Conservation (phyloP, 768 basidiomycete species). For the Coprinopsis cinerea region DNA sequence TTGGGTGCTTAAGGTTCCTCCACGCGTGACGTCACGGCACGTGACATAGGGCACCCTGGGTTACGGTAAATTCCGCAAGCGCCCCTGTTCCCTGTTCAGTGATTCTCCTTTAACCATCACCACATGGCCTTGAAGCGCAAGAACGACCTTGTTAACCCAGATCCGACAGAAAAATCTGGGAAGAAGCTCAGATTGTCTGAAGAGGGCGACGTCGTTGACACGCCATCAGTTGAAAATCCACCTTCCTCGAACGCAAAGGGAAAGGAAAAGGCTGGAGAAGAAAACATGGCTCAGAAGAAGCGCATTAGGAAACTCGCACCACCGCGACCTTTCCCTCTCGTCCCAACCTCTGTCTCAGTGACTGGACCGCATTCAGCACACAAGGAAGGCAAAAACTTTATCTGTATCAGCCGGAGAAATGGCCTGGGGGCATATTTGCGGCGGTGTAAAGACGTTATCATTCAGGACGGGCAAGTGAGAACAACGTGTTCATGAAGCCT, state of each 20-base stretch:
- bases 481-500: neutral
- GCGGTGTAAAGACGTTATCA: conserved; percentile 65
- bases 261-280: neutral
- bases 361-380: conserved; percentile 78
- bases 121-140: conserved; percentile 10
- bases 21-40: conserved; percentile 1
- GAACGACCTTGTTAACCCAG: neutral
- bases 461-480: conserved; percentile 60
- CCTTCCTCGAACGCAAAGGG: neutral
- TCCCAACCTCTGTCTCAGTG: conserved; percentile 67
- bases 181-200: neutral
- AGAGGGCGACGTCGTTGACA: neutral
- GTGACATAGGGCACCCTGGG: neutral
- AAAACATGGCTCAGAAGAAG: conserved; percentile 6
- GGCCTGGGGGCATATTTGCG: conserved; percentile 67
- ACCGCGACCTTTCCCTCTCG: conserved; percentile 69
- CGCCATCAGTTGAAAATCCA: too few species aligned
- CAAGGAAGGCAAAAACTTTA: conserved; percentile 73
- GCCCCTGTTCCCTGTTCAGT: neutral
- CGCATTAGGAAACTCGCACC: conserved; percentile 64
- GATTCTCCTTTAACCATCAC: neutral
- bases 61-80: too few species aligned
- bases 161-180: neutral
- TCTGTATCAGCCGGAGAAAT: conserved; percentile 77
- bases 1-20: too few species aligned